Percentiles rank a stretch among this genome's conserved stretches.
These are phyloP conservation scores for Phanerodontia chrysosporium DNA, from an alignment of 768 basidiomycete genomes.

Conservation along the genomic window DNA sequence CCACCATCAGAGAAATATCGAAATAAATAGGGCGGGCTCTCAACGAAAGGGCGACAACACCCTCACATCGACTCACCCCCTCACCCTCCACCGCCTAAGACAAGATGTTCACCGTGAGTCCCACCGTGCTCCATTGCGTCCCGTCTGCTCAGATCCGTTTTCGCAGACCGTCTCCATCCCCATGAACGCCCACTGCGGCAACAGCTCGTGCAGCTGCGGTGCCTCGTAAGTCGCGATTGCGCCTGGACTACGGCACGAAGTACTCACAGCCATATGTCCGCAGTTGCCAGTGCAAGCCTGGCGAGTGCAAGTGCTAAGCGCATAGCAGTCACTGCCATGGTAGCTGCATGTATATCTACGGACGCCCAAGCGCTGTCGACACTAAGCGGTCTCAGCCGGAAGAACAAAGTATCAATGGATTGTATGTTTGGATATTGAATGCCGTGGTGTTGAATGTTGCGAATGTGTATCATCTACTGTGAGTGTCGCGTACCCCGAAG, in stretches of 20 bases:
- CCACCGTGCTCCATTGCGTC: not conserved
- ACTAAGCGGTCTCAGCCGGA: no score
- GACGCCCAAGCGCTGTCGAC: no score
- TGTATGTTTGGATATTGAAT: no score
- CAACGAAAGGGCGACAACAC: not conserved
- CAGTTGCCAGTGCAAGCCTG: conserved; percentile 59
- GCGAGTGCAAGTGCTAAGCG: conserved; percentile 62
- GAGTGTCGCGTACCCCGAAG: no score
- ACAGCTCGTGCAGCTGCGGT: conserved; percentile 48
- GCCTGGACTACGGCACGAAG: not conserved
- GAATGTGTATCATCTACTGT: no score
- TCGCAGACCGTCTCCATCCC: conserved; percentile 26
- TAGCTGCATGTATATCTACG: no score
- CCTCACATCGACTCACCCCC: not conserved
- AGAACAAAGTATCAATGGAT: no score
- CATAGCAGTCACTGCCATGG: no score
- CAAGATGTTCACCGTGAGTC: conserved; percentile 40
- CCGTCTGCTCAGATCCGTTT: not conserved
- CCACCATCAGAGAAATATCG: conserved; percentile 6
- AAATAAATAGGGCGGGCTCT: conserved; percentile 10
- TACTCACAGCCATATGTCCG: not conserved
- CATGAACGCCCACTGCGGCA: conserved; percentile 47
- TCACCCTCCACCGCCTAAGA: not conserved
- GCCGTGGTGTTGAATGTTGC: no score
- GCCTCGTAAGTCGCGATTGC: conserved; percentile 30